Evolutionary conservation across 352 stramenopile species (phyloP), one percentile per base, ranked within the genome.

Genomic region (Phytopythium boreale): DNA sequence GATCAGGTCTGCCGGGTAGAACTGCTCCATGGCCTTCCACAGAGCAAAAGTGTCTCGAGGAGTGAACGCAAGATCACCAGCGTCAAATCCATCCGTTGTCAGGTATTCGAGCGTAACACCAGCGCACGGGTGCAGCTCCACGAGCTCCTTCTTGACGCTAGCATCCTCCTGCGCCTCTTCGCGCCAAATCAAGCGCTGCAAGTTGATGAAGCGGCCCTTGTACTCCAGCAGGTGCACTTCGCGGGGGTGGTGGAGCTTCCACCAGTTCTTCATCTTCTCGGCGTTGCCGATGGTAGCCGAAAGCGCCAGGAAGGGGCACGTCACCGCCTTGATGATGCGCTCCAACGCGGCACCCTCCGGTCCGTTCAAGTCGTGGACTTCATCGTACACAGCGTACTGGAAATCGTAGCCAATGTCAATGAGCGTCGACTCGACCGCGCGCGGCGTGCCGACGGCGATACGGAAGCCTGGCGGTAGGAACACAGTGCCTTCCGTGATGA

Each of bases 201-300:
- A 69, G 70, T 99, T 99, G 69, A 99, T 99, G 71, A 99, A 99
- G 37, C 97, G 90, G 41, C 93, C 95, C 72, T 93, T 98, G 82
- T 98, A 98, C 73, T 99, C 95, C 31, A 98, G 79, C 51, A 98
- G 74, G 65, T 97, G 83, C 51, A 99, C 74, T 63, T 87, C 93
- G 20, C 84, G 79, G 34, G 71, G 56, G 57, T 91, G 87, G 64
- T 99, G 93, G 37, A 87, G 84, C 63, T 97, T 86, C 87, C 98
- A 98, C 97, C 97, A 99, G 67, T 88, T 82, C 64, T 90, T 87
- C 20, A 99, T 80, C 72, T 98, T 89, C 37, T 83, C 71, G 5
- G 94, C 95, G 76, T 99, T 99, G 64, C 97, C 97, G 70, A 99
- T 99, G 12, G 97, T 99, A 46, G 97, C 97, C 76, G 95, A 99